These are phyloP conservation scores for Chlamydomonas incerta DNA, from an alignment of 139 green algal species.

Conservation along the genomic window DNA sequence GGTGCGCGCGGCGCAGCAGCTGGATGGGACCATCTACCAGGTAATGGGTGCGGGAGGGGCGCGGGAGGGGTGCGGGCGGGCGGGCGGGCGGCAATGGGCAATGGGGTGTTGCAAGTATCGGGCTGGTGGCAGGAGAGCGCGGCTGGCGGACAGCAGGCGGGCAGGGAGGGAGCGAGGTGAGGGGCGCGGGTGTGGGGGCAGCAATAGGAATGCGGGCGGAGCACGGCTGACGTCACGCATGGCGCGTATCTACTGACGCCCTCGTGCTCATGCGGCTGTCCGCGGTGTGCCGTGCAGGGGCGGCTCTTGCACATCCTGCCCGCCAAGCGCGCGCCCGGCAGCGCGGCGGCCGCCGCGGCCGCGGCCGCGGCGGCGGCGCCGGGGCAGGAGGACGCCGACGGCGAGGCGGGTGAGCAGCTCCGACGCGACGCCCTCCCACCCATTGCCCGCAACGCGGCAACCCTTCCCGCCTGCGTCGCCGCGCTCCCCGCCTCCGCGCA, in stretches of 20 bases:
- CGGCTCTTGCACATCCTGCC: slow-evolving; percentile 96
- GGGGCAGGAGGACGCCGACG: slow-evolving; percentile 21
- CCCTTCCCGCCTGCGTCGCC: too few relatives aligned
- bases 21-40: slow-evolving; percentile 88
- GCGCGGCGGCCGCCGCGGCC: neutral
- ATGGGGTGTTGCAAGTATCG: neutral
- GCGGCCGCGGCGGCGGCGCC: slow-evolving; percentile 14
- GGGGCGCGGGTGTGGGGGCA: too few relatives aligned
- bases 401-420: neutral
- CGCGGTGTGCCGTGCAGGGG: slow-evolving; percentile 63
- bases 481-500: too few relatives aligned
- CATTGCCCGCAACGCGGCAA: too few relatives aligned
- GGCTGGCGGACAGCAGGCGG: too few relatives aligned
- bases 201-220: too few relatives aligned
- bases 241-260: too few relatives aligned
- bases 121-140: too few relatives aligned
- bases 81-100: too few relatives aligned
- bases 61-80: neutral
- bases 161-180: too few relatives aligned
- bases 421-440: too few relatives aligned
- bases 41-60: neutral
- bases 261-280: neutral
- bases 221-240: too few relatives aligned
- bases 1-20: slow-evolving; percentile 63
- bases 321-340: slow-evolving; percentile 60